Evolutionary conservation across 1,284 basidiomycete genomes (phyloP), one percentile per base, ranked within the genome.

Genomic region (Sanghuangporus sanghuang): DNA sequence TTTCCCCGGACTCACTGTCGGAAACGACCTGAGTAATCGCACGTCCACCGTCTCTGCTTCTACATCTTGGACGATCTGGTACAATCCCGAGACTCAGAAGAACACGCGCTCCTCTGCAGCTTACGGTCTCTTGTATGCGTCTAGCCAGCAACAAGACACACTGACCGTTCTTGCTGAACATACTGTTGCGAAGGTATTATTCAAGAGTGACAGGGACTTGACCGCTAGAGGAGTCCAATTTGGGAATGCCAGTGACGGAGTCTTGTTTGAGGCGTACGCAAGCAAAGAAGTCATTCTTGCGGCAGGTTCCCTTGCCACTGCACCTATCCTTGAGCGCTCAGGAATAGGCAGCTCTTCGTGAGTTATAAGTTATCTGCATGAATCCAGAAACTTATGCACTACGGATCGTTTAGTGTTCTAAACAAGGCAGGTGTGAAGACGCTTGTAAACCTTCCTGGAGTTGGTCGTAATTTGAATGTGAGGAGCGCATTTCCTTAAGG

Each of bases 121-220:
- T 8, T 73, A 75, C 2, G 77, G 77, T 1, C 78, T 78, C 67
- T 71, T 75, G 32, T 71, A 75, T 4, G 75, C 78, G 0, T 67
- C 75, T 6, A 69, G 72, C 55, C 61, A 68, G 18, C 58, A 66
- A 16, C 69, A 76, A 18, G 59, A 69, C 11, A 75, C 73, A 39
- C 67, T 78, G 53, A 71, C 72, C 6, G 70, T 77, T 14, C 69
- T 80, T 4, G 71, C 73, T 1, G 71, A 73, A 12, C 71, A 74
- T 46, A 72, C 72, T 36, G 77, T 71, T 27, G 70, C 68, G 14
- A 71, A 70, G 42, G 65, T 75, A 35, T 42, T 72, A 0, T 75
- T 71, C 66, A 46, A 65, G 39, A 56, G 53, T n/a, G 35, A 23
- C 5, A 57, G 57, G 14, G 62, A 67, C 1, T 46, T 66, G 49